phyloP scores from a whole-genome alignment of 768 basidiomycete genomes.

The Naganishia friedmannii region DNA sequence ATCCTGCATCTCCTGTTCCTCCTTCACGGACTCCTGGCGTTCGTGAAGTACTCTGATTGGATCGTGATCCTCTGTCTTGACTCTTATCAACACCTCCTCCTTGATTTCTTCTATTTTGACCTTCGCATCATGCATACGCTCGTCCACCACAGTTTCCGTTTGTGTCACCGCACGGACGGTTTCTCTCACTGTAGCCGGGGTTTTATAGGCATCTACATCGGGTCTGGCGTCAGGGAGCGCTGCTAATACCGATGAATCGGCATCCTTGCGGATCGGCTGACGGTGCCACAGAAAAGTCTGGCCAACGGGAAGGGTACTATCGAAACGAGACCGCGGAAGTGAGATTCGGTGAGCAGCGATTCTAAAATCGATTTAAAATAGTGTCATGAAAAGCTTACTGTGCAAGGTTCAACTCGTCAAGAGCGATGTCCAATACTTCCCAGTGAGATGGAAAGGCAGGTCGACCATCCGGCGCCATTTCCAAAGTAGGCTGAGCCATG shows the following conservation, averaged over 20 bases:
- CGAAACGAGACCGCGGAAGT: not conserved
- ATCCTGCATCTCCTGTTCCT: not conserved
- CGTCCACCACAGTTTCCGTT: not conserved
- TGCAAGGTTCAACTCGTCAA: conserved; percentile 42
- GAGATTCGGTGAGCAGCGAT: too few relatives aligned
- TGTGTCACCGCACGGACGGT: not conserved
- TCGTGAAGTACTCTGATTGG: not conserved
- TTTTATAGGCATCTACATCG: not conserved
- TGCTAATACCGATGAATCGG: not conserved
- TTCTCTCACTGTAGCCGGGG: not conserved
- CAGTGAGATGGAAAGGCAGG: conserved; percentile 46
- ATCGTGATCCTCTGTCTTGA: not conserved
- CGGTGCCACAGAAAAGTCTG: conserved; percentile 51
- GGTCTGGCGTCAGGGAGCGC: not conserved
- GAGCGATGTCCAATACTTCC: conserved; percentile 35
- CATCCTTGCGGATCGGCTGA: conserved; percentile 27
- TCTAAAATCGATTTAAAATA: too few relatives aligned
- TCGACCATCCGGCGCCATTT: conserved; percentile 3
- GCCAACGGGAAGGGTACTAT: conserved; percentile 46
- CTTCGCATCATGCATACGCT: not conserved
- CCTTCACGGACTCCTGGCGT: not conserved
- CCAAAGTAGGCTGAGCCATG: not conserved
- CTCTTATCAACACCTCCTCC: not conserved
- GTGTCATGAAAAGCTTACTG: conserved; percentile 40
- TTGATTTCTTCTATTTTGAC: not conserved